Evolutionary conservation across 2,329 filamentous ascomycete species (phyloP).

Genomic region (Hypoxylon sp.): DNA sequence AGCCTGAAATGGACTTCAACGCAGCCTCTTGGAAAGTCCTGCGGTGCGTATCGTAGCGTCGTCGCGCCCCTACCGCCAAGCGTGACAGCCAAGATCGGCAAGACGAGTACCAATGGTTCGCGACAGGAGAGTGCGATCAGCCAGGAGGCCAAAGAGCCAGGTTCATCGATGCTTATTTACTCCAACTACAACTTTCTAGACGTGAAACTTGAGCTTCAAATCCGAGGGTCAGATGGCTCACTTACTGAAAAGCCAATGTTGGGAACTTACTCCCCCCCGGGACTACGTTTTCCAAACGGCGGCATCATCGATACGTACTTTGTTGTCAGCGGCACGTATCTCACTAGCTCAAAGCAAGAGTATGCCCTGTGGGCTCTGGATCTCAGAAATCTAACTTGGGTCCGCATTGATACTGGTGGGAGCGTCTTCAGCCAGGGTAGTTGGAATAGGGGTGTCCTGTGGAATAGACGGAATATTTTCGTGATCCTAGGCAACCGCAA

Average conservation of each 20-base stretch:
- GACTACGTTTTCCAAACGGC: slow-evolving; percentile 93
- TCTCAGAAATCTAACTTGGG: slow-evolving; percentile 89
- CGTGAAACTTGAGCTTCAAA: slow-evolving; percentile 93
- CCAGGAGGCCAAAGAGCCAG: slow-evolving; percentile 67
- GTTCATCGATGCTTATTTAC: slow-evolving; percentile 91
- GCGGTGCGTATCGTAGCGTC: slow-evolving; percentile 95
- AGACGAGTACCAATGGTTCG: slow-evolving; percentile 59
- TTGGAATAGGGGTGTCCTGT: slow-evolving; percentile 95
- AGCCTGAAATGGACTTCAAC: slow-evolving; percentile 97
- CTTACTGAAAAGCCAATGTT: slow-evolving; percentile 91
- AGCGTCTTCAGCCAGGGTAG: slow-evolving; percentile 96
- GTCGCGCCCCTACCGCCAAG: slow-evolving; percentile 82
- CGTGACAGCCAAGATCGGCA: slow-evolving; percentile 74
- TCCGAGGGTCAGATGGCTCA: slow-evolving; percentile 84
- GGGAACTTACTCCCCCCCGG: slow-evolving; percentile 86
- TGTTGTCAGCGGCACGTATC: slow-evolving; percentile 95
- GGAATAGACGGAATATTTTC: slow-evolving; percentile 93
- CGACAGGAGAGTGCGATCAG: slow-evolving; percentile 61
- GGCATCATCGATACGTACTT: slow-evolving; percentile 96
- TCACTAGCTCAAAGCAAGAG: slow-evolving; percentile 97
- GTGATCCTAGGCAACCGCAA: slow-evolving; percentile 95
- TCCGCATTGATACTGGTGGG: slow-evolving; percentile 92
- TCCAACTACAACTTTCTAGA: slow-evolving; percentile 99
- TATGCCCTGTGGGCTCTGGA: slow-evolving; percentile 97
- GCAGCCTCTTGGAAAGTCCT: slow-evolving; percentile 87